Percentiles rank a stretch among this genome's conserved stretches.
These are phyloP conservation scores for Microcos paniculata DNA, from an alignment of 345 rosid species.

Conservation along the genomic window DNA sequence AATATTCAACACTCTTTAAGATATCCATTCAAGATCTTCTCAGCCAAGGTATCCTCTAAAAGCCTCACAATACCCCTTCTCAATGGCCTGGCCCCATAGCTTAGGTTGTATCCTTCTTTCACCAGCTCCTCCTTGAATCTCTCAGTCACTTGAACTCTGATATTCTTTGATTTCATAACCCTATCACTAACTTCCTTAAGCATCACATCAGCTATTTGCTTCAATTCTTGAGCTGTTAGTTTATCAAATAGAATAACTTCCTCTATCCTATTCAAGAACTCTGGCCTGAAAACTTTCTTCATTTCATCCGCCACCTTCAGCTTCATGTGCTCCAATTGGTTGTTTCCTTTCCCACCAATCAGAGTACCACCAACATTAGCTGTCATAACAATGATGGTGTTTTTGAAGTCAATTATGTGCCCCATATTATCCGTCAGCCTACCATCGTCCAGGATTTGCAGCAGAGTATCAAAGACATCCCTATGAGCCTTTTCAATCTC, in stretches of 20 bases:
- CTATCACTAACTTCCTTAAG: neutral
- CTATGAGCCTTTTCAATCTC: slow-evolving; percentile 8
- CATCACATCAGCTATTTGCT: neutral
- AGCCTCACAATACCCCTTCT: slow-evolving; percentile 1
- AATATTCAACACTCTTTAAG: neutral
- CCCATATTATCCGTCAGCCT: slow-evolving; percentile 4
- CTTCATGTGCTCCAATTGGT: neutral
- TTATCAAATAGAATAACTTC: neutral
- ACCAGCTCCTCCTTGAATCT: neutral
- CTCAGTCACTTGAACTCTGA: neutral
- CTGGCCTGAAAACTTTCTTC: neutral
- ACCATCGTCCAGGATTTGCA: slow-evolving; percentile 8
- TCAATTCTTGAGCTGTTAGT: neutral
- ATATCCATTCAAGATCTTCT: neutral
- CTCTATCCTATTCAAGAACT: slow-evolving; percentile 7
- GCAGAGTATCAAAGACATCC: neutral
- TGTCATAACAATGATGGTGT: slow-evolving; percentile 9
- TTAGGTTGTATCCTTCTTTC: neutral
- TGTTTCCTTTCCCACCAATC: neutral
- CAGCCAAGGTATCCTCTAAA: neutral
- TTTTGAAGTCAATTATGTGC: neutral
- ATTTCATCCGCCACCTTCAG: neutral
- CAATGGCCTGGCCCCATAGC: slow-evolving; percentile 14
- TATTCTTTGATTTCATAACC: neutral
- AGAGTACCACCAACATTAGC: neutral